Conservation (phyloP, 306 rosid genomes). For the Malus domestica region DNA sequence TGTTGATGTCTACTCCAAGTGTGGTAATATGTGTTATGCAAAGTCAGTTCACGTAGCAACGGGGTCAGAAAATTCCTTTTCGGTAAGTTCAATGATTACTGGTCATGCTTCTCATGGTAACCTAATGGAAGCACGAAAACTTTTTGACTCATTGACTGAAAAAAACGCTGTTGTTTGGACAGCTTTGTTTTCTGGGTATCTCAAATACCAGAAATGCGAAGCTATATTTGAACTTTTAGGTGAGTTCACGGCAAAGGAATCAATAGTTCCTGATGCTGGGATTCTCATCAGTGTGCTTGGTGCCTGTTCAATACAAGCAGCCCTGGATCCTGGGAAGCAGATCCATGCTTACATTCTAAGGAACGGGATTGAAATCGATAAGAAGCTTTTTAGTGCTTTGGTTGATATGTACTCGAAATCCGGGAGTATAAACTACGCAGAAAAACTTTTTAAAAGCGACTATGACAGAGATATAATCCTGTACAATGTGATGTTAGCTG, state of each 20-base stretch:
- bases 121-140: constrained; percentile 48
- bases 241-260: constrained; percentile 35
- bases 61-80: constrained; percentile 32
- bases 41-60: constrained; percentile 35
- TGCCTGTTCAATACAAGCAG: constrained; percentile 62
- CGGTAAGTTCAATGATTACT: constrained; percentile 48
- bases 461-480: constrained; percentile 42
- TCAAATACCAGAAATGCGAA: constrained; percentile 52
- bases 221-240: constrained; percentile 48
- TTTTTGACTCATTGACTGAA: constrained; percentile 50
- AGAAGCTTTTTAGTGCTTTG: constrained; percentile 53
- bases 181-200: constrained; percentile 63
- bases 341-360: constrained; percentile 56
- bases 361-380: constrained; percentile 31
- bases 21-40: constrained; percentile 56
- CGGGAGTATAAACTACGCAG: constrained; percentile 52
- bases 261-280: constrained; percentile 35
- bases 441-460: constrained; percentile 33
- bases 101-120: constrained; percentile 61
- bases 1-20: constrained; percentile 67
- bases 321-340: constrained; percentile 64
- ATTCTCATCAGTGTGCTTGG: constrained; percentile 50
- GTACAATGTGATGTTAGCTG: constrained; percentile 70
- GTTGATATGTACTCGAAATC: constrained; percentile 86
- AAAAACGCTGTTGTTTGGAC: constrained; percentile 60